Evolutionary conservation across 768 basidiomycete species (phyloP).

Genomic region (Suillus bovinus): DNA sequence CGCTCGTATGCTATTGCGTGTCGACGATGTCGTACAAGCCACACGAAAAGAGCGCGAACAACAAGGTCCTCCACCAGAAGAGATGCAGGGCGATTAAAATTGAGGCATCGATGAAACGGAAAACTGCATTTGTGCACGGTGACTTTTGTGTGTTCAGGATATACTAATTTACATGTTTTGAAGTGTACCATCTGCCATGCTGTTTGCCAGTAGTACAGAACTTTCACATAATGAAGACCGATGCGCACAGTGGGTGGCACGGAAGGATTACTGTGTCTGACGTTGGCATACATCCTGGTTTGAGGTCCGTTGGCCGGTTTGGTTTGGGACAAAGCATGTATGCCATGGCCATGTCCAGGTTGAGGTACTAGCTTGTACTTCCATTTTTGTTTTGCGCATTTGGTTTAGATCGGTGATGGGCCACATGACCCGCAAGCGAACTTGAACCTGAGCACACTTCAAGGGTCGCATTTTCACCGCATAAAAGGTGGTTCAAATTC

Average conservation of each 20-base stretch:
- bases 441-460: too few species aligned
- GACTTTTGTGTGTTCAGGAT: background rate
- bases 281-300: background rate
- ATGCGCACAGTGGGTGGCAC: too few species aligned
- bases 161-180: background rate
- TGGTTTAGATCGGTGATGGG: too few species aligned
- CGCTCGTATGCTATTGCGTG: slow-evolving; percentile 86
- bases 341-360: too few species aligned
- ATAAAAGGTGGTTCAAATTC: too few species aligned
- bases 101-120: background rate
- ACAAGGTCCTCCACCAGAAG: slow-evolving; percentile 52
- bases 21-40: slow-evolving; percentile 95
- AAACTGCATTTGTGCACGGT: background rate
- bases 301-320: too few species aligned
- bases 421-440: too few species aligned
- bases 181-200: background rate
- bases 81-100: slow-evolving; percentile 41
- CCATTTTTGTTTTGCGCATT: too few species aligned
- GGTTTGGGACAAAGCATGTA: too few species aligned
- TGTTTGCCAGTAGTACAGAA: background rate
- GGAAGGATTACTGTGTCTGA: background rate
- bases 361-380: too few species aligned
- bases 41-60: slow-evolving; percentile 71
- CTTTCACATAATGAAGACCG: background rate
- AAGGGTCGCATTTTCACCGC: too few species aligned